A percentile compares a stretch with the other conserved stretches of the same genome.
Conservation (phyloP, 345 rosid genomes). For the Eucalyptus leucophloia region DNA sequence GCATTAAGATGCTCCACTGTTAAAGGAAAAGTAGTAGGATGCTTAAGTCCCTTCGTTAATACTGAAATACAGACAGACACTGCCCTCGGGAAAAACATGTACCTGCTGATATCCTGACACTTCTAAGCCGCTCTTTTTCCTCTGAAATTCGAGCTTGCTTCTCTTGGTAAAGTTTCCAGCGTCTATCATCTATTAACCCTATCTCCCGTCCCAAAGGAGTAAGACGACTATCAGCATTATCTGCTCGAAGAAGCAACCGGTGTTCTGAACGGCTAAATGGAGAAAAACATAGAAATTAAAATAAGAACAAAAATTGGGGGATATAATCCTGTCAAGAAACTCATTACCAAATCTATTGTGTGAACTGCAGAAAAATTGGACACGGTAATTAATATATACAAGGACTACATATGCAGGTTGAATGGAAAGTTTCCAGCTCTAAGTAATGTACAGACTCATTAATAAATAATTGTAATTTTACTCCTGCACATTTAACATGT, state of each 20-base stretch:
- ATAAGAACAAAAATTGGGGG: not conserved
- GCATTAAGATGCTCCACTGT: not conserved
- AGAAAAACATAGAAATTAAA: not conserved
- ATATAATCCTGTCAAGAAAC: not conserved
- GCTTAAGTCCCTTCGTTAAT: not conserved
- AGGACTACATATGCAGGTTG: not conserved
- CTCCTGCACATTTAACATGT: not conserved
- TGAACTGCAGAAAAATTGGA: not conserved
- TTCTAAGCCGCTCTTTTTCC: conserved; percentile 70
- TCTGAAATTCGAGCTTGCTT: conserved; percentile 75
- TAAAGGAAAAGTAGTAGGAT: not conserved
- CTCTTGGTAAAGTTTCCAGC: conserved; percentile 81
- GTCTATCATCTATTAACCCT: conserved; percentile 86
- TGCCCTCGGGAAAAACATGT: not conserved
- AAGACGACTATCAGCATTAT: conserved; percentile 97
- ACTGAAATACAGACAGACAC: not conserved
- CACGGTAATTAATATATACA: not conserved
- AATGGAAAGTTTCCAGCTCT: not conserved
- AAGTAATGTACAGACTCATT: not conserved
- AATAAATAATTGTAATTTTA: not conserved
- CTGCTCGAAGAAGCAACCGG: conserved; percentile 84
- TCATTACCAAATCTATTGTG: not conserved
- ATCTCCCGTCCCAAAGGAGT: conserved; percentile 88
- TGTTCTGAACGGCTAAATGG: conserved; percentile 82
- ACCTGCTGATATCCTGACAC: conserved; percentile 93